Conservation (phyloP, 2,329 filamentous ascomycete species). For the Neopestalotiopsis rosae region DNA sequence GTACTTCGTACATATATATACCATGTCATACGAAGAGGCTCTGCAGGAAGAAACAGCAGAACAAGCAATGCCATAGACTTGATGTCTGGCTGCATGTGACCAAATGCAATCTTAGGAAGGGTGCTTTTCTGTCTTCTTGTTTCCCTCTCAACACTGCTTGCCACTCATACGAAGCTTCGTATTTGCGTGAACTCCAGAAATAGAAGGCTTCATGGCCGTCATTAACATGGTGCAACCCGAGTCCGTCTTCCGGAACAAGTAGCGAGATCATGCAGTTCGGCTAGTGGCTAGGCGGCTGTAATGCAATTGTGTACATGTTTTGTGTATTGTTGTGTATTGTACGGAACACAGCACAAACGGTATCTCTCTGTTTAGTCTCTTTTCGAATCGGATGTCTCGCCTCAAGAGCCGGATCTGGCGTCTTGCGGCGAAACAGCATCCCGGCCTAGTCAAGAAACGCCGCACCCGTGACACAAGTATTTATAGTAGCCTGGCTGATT, state of each 20-base stretch:
- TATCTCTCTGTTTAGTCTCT: background rate
- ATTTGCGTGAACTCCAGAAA: background rate
- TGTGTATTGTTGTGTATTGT: background rate
- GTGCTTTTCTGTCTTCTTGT: too few species aligned
- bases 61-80: background rate
- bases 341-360: background rate
- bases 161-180: background rate
- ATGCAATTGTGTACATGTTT: background rate
- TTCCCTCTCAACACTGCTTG: background rate
- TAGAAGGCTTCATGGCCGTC: background rate
- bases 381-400: conserved; percentile 7
- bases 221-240: background rate
- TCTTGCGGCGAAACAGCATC: background rate
- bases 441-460: conserved; percentile 10
- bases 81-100: background rate
- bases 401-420: conserved; percentile 10
- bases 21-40: background rate
- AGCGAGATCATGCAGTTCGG: background rate
- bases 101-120: background rate
- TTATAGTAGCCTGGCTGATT: conserved; percentile 12
- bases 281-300: conserved; percentile 1
- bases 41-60: background rate
- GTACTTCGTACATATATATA: background rate
- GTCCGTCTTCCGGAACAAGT: background rate
- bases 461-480: conserved; percentile 8